Evolutionary conservation across 2,329 filamentous ascomycete species (phyloP).

Genomic region (Diplodia scrobiculata): DNA sequence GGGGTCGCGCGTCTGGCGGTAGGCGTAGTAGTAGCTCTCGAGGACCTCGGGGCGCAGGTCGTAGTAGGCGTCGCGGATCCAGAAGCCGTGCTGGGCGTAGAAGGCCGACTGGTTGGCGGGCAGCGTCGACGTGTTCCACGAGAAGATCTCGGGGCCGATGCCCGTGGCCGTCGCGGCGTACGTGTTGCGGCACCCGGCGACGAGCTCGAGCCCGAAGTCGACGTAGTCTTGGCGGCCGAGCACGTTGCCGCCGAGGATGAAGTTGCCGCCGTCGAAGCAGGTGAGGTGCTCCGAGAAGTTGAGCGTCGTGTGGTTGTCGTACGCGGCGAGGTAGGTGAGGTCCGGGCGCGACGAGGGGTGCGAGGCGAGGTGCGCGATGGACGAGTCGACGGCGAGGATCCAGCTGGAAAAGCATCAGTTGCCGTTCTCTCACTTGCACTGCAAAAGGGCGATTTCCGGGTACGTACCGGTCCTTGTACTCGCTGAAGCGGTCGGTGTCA

Average conservation of each 20-base stretch:
- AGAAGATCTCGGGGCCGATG: constrained; percentile 71
- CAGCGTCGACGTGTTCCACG: constrained; percentile 41
- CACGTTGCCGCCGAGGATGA: constrained; percentile 76
- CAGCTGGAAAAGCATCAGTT: constrained; percentile 50
- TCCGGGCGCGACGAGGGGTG: constrained; percentile 68
- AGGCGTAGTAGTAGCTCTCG: constrained; percentile 85
- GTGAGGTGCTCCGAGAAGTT: constrained; percentile 59
- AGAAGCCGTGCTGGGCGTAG: constrained; percentile 71
- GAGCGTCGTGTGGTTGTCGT: constrained; percentile 48
- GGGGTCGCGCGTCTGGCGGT: constrained; percentile 71
- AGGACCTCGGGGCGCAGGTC: constrained; percentile 77
- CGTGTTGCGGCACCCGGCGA: constrained; percentile 72
- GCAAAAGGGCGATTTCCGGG: not conserved
- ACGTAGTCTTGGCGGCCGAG: constrained; percentile 68
- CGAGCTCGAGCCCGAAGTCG: constrained; percentile 71
- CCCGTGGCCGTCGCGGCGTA: constrained; percentile 68
- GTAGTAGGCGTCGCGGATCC: constrained; percentile 64
- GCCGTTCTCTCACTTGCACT: too few species aligned
- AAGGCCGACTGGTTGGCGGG: constrained; percentile 51
- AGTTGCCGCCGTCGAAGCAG: constrained; percentile 83
- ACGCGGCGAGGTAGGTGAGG: constrained; percentile 70
- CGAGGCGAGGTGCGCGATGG: constrained; percentile 69
- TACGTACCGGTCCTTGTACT: constrained; percentile 64
- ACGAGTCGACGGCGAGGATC: constrained; percentile 73
- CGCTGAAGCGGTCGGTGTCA: constrained; percentile 63